Evolutionary conservation across 2,329 filamentous ascomycete genomes (phyloP).

Genomic region (Metarhizium anisopliae): DNA sequence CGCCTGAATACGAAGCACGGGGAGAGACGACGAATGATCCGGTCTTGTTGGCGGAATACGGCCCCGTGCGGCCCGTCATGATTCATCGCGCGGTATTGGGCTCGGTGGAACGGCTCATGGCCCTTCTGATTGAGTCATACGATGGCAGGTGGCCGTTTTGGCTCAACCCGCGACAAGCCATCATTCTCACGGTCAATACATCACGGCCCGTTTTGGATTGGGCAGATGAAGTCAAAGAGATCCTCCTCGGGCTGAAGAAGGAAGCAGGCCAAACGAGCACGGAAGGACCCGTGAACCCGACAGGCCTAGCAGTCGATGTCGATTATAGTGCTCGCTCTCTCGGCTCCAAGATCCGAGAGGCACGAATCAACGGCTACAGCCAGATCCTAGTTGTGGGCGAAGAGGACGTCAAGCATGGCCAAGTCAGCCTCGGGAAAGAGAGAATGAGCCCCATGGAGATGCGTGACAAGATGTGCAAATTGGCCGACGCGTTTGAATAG

Average conservation of each 20-base stretch:
- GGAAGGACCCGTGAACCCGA: constrained; percentile 43
- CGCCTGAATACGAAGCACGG: constrained; percentile 50
- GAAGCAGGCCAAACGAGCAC: constrained; percentile 23
- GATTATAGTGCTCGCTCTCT: constrained; percentile 56
- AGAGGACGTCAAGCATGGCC: constrained; percentile 48
- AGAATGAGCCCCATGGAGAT: constrained; percentile 36
- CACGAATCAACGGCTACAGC: constrained; percentile 63
- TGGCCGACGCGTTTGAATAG: constrained; percentile 40
- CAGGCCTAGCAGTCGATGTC: constrained; percentile 58
- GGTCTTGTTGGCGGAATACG: constrained; percentile 39
- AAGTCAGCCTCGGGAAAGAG: constrained; percentile 36
- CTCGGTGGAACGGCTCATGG: constrained; percentile 77
- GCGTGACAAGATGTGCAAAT: constrained; percentile 33
- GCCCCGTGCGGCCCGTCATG: constrained; percentile 61
- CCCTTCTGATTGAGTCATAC: constrained; percentile 76
- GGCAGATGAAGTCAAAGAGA: constrained; percentile 37
- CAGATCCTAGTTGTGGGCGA: constrained; percentile 66
- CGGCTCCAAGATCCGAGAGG: constrained; percentile 61
- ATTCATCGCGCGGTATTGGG: constrained; percentile 80
- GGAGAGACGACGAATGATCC: constrained; percentile 42
- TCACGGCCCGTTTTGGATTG: constrained; percentile 42
- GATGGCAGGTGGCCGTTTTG: constrained; percentile 78
- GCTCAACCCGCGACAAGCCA: constrained; percentile 72
- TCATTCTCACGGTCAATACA: constrained; percentile 64
- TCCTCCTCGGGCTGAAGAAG: constrained; percentile 38